Evolutionary conservation across 2,329 filamentous ascomycete genomes (phyloP), one percentile per base, ranked within the genome.

Genomic region (Clonostachys rosea): DNA sequence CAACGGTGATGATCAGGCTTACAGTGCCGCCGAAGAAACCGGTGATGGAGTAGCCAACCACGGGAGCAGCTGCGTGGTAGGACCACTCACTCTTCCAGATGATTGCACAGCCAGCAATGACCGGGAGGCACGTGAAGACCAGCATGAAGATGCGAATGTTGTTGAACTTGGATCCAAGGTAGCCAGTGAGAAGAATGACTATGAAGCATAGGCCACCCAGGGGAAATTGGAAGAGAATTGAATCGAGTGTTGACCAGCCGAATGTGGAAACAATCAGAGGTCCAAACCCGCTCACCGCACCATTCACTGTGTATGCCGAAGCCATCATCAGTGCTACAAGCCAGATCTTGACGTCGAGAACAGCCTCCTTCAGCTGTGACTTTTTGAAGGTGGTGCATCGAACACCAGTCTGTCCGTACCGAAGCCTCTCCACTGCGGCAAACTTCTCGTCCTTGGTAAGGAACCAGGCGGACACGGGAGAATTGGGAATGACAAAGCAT

Each of bases 221-320:
- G 0, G 87, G 87, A 49, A 91, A 89, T 56, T 91, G 87, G 59
- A 86, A 83, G 0, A 90, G 71, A 49, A 91, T 88, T 0, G 83
- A 78, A 34, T 85, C 72, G 1, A 86, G 72, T 0, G 78, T 74
- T 18, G 72, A 73, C 65, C 77, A 88, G 47, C 84, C 84, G 58
- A 89, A 89, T 0, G 84, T 88, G 1, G 76, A 82, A 2, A 89
- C 84, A 50, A 89, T 89, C 2, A 89, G 66, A 0, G 85, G 84
- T 0, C 85, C 85, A 57, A 89, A 89, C 1, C 84, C 84, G 35
- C 75, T 79, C 11, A 89, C 80, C 7, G 84, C 86, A 10, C 85
- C 85, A 56, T 89, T 89, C 50, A 88, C 78, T 0, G 83, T 86
- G 55, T 88, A 49, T 34, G 75, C 75, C 6, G 73, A 66, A 12